phyloP scores from a whole-genome alignment of 2,329 filamentous ascomycete genomes.

The Colletotrichum zoysiae region DNA sequence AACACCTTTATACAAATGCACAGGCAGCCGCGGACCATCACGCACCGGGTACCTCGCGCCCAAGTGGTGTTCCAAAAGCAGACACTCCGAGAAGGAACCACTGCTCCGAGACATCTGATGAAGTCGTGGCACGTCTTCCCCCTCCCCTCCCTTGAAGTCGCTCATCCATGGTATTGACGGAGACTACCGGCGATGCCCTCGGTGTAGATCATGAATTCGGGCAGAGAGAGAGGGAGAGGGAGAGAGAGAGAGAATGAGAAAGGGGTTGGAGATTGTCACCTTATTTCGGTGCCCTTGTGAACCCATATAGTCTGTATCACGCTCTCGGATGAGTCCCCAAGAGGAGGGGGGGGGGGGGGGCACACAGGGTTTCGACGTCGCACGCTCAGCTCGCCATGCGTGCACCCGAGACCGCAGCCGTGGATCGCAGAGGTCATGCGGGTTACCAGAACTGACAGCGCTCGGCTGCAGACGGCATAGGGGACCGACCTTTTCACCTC shows the following conservation, averaged over 20 bases:
- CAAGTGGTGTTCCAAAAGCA: not conserved
- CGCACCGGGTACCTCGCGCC: not conserved
- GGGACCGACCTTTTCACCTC: too few species aligned
- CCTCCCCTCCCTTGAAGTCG: not conserved
- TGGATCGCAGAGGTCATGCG: constrained; percentile 24
- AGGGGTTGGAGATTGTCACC: not conserved
- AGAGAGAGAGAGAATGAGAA: not conserved
- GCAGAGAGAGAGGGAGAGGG: not conserved
- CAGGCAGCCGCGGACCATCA: not conserved
- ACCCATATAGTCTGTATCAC: not conserved
- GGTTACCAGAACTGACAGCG: constrained; percentile 8
- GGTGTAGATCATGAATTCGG: not conserved
- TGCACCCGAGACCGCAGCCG: constrained; percentile 19
- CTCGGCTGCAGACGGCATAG: not conserved
- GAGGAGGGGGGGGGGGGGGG: not conserved
- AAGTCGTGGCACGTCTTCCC: not conserved
- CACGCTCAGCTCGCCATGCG: constrained; percentile 26
- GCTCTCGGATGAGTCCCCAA: not conserved
- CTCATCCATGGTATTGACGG: not conserved
- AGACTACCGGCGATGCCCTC: not conserved
- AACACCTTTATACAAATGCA: constrained; percentile 27
- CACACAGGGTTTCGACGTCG: not conserved
- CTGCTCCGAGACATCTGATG: not conserved
- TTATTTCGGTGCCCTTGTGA: not conserved
- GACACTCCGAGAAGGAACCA: not conserved